These are phyloP conservation scores for Suhomyces xylopsoci DNA, from an alignment of 805 yeast species.

Conservation along the genomic window DNA sequence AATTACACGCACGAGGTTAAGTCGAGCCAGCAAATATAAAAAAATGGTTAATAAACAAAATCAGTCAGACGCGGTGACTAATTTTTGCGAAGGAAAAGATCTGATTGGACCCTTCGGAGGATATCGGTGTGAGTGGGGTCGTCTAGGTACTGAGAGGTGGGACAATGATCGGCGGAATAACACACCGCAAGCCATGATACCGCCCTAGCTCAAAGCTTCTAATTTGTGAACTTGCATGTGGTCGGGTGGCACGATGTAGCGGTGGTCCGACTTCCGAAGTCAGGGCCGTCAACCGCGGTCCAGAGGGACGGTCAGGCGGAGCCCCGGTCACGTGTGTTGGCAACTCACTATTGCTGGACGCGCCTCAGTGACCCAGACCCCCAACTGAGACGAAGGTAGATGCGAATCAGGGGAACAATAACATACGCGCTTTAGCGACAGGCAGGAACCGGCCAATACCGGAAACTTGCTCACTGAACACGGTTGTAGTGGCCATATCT, in stretches of 20 bases:
- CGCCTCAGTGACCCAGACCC: neutral
- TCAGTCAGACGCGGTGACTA: neutral
- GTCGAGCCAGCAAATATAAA: neutral
- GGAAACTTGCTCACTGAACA: neutral
- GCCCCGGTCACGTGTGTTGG: neutral
- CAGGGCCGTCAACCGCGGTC: constrained; percentile 1
- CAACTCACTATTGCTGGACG: neutral
- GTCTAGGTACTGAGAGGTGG: neutral
- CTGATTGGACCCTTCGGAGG: neutral
- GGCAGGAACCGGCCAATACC: neutral
- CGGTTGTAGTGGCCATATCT: neutral
- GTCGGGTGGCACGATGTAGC: neutral
- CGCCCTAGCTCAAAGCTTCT: neutral
- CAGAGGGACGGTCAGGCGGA: neutral
- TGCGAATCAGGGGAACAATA: neutral
- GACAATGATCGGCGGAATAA: neutral
- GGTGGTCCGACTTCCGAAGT: neutral
- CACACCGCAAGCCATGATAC: neutral
- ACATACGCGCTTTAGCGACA: neutral
- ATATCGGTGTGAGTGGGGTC: neutral
- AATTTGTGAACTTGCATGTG: neutral
- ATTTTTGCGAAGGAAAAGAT: neutral
- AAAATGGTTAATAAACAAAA: neutral
- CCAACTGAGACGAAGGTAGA: neutral
- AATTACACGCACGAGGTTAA: neutral